Evolutionary conservation across 768 basidiomycete genomes (phyloP), one percentile per base, ranked within the genome.

Genomic region (Mycena vitilis): DNA sequence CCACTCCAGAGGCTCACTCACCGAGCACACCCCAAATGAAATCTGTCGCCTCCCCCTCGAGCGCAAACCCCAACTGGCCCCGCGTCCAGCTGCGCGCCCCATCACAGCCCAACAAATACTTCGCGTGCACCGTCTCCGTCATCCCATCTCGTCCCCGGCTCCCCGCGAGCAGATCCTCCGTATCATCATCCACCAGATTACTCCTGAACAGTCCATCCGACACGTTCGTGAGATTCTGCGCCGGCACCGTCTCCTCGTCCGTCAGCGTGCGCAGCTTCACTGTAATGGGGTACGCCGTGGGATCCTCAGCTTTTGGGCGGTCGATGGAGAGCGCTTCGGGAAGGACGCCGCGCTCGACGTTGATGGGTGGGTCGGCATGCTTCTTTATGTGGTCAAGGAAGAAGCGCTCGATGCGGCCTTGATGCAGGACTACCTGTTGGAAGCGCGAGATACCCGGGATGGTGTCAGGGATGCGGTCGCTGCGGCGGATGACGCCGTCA

Each of bases 11-110:
- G 30, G 65, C 20, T 65, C 66, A 22, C 67, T 66, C 56, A 71
- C n/a, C n/a, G n/a, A n/a, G 48, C 30, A 71, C 70, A 2, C 70
- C 70, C 70, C 86, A 71, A 53, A 64, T 67, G 10, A 87, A 38
- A 83, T 78, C 66, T 71, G 83, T 70, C 82, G 84, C 84, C 75
- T 84, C 71, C 80, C 86, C 85, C 37, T 82, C 77, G 79, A 87
- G 84, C 16, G 78, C 67, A 22, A 85, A 79, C 2, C 80, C 83
- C 15, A 86, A 74, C 16, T 77, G 67, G 54, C 83, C 52, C 7
- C 86, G 78, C 7, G 86, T 84, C 83, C 82, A 85, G 5, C 83
- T 84, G 54, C 85, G 84, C 1, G 84, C 84, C 4, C 81, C 81
- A 45, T 81, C 81, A 51, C 78, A 75, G 3, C 81, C 81, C 12